phyloP scores from a whole-genome alignment of 2,329 filamentous ascomycete genomes.

The Phyllachora maydis region DNA sequence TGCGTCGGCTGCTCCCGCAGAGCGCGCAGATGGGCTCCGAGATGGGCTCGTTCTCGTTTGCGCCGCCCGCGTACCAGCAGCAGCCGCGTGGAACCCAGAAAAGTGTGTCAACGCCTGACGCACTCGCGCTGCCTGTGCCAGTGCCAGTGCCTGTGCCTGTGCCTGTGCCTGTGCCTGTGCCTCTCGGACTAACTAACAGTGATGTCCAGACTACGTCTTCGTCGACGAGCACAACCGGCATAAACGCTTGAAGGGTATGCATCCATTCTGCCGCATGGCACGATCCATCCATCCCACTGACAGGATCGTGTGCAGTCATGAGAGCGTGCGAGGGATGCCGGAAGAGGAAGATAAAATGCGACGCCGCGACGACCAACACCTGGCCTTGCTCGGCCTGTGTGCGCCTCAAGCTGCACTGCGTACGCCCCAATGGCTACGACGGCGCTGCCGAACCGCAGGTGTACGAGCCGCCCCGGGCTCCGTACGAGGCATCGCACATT shows the following conservation, averaged over 20 bases:
- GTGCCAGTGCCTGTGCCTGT: slow-evolving; percentile 1
- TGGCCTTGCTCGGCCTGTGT: slow-evolving; percentile 95
- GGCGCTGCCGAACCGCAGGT: slow-evolving; percentile 22
- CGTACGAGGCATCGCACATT: slow-evolving; percentile 18
- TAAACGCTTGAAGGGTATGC: slow-evolving; percentile 77
- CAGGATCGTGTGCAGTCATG: slow-evolving; percentile 68
- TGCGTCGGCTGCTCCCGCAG: slow-evolving; percentile 43
- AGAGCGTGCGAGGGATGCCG: slow-evolving; percentile 91
- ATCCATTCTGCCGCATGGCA: slow-evolving; percentile 1
- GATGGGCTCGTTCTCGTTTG: slow-evolving; percentile 61
- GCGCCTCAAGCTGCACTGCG: slow-evolving; percentile 78
- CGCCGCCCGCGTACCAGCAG: slow-evolving; percentile 36
- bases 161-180: too few species aligned
- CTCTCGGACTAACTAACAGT: too few species aligned
- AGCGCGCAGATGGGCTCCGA: slow-evolving; percentile 50
- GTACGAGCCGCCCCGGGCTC: slow-evolving; percentile 27
- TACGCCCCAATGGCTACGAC: slow-evolving; percentile 70
- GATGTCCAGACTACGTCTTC: slow-evolving; percentile 74
- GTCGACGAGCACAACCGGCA: slow-evolving; percentile 97
- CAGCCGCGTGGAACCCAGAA: slow-evolving; percentile 60
- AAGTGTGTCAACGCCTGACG: slow-evolving; percentile 32
- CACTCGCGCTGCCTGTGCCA: slow-evolving; percentile 1
- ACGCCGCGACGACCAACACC: slow-evolving; percentile 88
- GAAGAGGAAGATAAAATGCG: slow-evolving; percentile 92
- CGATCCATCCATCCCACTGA: not conserved